Conservation (phyloP, 2,329 filamentous ascomycete species). For the Exophiala phaeomuriformis region DNA sequence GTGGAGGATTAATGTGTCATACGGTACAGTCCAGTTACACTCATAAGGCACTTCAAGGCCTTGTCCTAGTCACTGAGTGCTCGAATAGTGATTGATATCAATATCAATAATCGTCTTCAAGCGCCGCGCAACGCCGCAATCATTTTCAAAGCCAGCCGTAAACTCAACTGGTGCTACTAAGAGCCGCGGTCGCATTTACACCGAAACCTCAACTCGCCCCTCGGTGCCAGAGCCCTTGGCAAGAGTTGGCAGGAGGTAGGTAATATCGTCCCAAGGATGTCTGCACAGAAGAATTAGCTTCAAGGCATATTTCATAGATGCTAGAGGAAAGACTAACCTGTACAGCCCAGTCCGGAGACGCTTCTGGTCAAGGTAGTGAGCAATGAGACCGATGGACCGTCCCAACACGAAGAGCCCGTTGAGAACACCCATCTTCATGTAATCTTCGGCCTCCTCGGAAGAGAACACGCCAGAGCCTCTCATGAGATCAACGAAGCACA, state of each 20-base stretch:
- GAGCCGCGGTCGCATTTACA: constrained; percentile 2
- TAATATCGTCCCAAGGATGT: constrained; percentile 98
- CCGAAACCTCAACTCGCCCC: constrained; percentile 76
- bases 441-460: constrained; percentile 93
- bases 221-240: constrained; percentile 65
- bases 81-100: no score
- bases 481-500: constrained; percentile 96
- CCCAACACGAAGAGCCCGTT: constrained; percentile 99
- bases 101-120: not conserved
- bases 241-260: constrained; percentile 81
- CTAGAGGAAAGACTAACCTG: not conserved
- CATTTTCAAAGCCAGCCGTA: not conserved
- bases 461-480: constrained; percentile 98
- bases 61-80: no score
- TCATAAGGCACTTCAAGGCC: no score
- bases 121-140: not conserved
- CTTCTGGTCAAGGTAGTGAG: constrained; percentile 99
- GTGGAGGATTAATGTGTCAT: no score
- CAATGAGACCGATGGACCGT: constrained; percentile 96
- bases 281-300: constrained; percentile 61
- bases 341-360: constrained; percentile 39
- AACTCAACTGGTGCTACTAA: not conserved
- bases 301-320: not conserved
- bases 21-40: no score
- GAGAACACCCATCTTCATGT: constrained; percentile 97